Conservation (phyloP, 768 basidiomycete species). For the Auriscalpium vulgare region DNA sequence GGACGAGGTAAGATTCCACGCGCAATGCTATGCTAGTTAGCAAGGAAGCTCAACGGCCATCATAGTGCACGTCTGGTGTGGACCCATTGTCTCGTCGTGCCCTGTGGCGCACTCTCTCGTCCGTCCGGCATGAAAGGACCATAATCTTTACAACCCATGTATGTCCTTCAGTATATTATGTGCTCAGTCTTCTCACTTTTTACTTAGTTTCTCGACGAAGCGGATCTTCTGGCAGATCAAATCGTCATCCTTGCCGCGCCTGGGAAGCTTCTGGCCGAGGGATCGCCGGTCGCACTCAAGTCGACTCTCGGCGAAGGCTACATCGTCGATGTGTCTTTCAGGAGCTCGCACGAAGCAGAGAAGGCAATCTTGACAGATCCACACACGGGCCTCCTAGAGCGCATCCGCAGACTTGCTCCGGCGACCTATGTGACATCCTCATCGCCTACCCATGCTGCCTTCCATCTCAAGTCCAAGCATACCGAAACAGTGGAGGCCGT, state of each 20-base stretch:
- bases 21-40: slow-evolving; percentile 25
- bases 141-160: slow-evolving; percentile 79
- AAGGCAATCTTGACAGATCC: slow-evolving; percentile 14
- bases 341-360: slow-evolving; percentile 22
- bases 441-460: slow-evolving; percentile 38
- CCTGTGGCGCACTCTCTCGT: slow-evolving; percentile 67
- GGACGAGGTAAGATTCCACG: slow-evolving; percentile 29
- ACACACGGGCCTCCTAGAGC: slow-evolving; percentile 28
- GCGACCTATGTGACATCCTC: slow-evolving; percentile 33
- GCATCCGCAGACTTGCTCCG: slow-evolving; percentile 39
- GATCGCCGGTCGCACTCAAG: slow-evolving; percentile 70
- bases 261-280: slow-evolving; percentile 65
- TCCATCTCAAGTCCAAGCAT: slow-evolving; percentile 58
- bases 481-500: slow-evolving; percentile 43
- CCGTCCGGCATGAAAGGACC: slow-evolving; percentile 55
- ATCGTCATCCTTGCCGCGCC: slow-evolving; percentile 72
- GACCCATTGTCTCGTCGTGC: slow-evolving; percentile 75
- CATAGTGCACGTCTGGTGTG: slow-evolving; percentile 64
- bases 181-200: background rate
- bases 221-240: slow-evolving; percentile 67
- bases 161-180: slow-evolving; percentile 17
- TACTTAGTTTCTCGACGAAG: slow-evolving; percentile 65
- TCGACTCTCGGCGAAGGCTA: slow-evolving; percentile 66
- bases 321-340: slow-evolving; percentile 46
- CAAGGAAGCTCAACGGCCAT: background rate